Evolutionary conservation across 345 rosid genomes (phyloP), one percentile per base, ranked within the genome.

Genomic region (Reutealis trisperma): DNA sequence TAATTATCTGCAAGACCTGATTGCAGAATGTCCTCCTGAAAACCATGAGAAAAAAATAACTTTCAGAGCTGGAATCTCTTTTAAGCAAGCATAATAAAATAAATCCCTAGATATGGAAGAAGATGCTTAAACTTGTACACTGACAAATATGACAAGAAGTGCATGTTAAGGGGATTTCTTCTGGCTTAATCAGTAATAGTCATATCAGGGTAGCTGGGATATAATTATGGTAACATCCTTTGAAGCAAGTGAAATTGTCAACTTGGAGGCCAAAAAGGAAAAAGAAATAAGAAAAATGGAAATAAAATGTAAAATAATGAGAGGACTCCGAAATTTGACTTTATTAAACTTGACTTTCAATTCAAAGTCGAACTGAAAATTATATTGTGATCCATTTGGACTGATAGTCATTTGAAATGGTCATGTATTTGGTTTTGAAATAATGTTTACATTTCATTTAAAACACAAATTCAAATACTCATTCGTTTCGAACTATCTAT

Each of bases 21-120:
- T 85, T 89, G 86, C 90, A 74, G 54, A 73, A 60, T 62, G 83
- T 86, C 83, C 91, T 91, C 80, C 92, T 89, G 76, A 68, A 47
- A 49, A 82, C 27, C 76, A 63, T 27, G 34, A 76, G 63, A 69
- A 57, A 67, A 45, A 68, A 9, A 54, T 42, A 72, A 54, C 47
- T 27, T 60, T 52, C 44, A 63, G 49, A 18, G 52, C 16, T 22
- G 61, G 15, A 25, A 49, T 15, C 49, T 1, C 14, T 22, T 32
- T 24, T 32, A 1, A 51, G 54, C n/a, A 15, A 59, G n/a, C 32
- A 57, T 34, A 8, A 30, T 25, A 66, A 6, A 66, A 65, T 19
- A 62, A 22, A 47, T 58, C n/a, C 9, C 9, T 42, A 25, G 52
- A 44, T 24, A 27, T 61, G 32, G 34, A 27, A 61, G 6, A 15